These are phyloP conservation scores for Chimonanthus salicifolius DNA, from an alignment of 164 flowering plant genomes.

Conservation along the genomic window DNA sequence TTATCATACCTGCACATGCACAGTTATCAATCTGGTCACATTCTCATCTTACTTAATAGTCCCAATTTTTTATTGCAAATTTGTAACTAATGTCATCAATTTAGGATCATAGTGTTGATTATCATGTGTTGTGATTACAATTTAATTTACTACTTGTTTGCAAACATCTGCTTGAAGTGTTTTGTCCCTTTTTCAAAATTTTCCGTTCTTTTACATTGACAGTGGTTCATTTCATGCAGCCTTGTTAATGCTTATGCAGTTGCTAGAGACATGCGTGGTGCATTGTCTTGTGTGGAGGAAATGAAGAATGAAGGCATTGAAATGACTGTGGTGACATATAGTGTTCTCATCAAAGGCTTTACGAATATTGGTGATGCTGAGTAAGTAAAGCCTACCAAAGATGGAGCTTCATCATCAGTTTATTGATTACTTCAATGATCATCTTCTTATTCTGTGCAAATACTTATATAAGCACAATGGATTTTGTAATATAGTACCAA, in stretches of 20 bases:
- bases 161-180: neutral
- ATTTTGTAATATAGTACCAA: no score
- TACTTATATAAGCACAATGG: no score
- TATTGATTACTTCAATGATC: neutral
- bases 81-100: no score
- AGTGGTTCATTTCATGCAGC: constrained; percentile 60
- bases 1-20: no score
- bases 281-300: constrained; percentile 81
- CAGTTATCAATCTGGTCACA: no score
- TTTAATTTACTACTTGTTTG: neutral
- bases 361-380: constrained; percentile 64
- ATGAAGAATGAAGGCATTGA: constrained; percentile 88
- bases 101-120: neutral
- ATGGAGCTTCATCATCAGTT: neutral
- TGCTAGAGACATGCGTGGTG: constrained; percentile 99
- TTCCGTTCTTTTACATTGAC: constrained; percentile 21
- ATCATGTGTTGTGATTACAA: neutral
- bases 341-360: constrained; percentile 83
- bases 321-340: constrained; percentile 86
- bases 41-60: no score
- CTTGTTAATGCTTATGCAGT: constrained; percentile 98
- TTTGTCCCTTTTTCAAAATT: neutral
- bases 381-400: constrained; percentile 42
- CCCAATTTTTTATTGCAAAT: no score
- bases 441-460: no score